Evolutionary conservation across 108 stramenopile species (phyloP).

Genomic region (Aurantiochytrium sp.): DNA sequence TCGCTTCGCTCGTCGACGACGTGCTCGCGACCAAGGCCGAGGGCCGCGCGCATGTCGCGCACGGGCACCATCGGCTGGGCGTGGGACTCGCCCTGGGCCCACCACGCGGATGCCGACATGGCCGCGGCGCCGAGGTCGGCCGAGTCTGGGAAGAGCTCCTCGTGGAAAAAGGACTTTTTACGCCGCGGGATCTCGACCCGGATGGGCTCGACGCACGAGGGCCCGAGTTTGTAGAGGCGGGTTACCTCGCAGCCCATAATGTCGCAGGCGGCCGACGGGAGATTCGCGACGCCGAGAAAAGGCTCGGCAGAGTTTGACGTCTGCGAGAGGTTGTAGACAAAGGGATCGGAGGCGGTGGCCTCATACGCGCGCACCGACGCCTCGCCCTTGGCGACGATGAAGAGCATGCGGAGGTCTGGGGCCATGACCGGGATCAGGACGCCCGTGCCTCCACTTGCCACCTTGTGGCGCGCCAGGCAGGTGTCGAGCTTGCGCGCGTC

Average conservation of each 20-base stretch:
- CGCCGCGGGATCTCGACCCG: background rate
- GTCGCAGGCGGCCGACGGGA: background rate
- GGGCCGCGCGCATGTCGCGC: background rate
- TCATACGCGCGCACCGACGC: slow-evolving; percentile 19
- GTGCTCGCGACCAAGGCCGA: background rate
- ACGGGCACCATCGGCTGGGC: background rate
- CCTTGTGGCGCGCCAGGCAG: background rate
- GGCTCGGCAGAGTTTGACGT: background rate
- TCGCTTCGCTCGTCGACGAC: background rate
- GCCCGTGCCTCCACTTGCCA: slow-evolving; percentile 6
- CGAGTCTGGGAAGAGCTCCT: background rate
- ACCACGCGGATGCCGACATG: background rate
- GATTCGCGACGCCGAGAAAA: background rate
- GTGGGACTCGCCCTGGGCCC: background rate
- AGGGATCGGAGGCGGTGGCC: background rate
- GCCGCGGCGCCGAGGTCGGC: background rate
- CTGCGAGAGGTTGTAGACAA: background rate
- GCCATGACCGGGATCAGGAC: background rate
- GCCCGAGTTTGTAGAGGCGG: background rate
- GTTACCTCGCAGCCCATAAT: background rate
- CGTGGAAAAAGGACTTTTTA: background rate
- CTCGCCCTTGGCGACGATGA: slow-evolving; percentile 11
- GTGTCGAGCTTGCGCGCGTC: slow-evolving; percentile 6
- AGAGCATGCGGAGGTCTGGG: background rate
- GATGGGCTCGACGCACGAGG: background rate